Evolutionary conservation across 768 basidiomycete genomes (phyloP).

Genomic region (Daedalea quercina): DNA sequence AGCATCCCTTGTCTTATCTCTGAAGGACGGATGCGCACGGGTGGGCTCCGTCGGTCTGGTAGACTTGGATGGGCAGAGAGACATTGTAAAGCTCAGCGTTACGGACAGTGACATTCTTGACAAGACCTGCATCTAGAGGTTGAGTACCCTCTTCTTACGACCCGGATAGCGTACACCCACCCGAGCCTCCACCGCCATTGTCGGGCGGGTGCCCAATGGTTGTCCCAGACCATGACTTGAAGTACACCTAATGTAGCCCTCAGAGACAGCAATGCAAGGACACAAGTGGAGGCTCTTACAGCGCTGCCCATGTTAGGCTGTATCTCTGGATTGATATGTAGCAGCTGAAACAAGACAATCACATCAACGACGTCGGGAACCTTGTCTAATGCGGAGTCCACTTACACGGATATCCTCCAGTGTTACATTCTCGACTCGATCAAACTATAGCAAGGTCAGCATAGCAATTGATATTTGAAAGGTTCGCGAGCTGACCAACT

Average conservation of each 20-base stretch:
- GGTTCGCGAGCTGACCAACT: constrained; percentile 30
- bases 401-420: constrained; percentile 41
- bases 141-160: constrained; percentile 36
- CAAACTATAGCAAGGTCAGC: constrained; percentile 1
- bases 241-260: constrained; percentile 33
- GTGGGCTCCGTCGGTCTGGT: constrained; percentile 45
- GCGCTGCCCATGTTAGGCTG: constrained; percentile 54
- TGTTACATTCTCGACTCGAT: constrained; percentile 31
- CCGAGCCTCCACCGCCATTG: constrained; percentile 48
- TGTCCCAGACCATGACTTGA: constrained; percentile 49
- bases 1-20: constrained; percentile 34
- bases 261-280: background rate
- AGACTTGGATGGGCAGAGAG: constrained; percentile 37
- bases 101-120: constrained; percentile 31
- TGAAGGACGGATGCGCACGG: constrained; percentile 39
- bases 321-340: constrained; percentile 38
- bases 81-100: constrained; percentile 43
- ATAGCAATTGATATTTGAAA: background rate
- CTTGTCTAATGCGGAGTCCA: background rate
- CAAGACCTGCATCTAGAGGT: constrained; percentile 38
- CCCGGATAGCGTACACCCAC: constrained; percentile 17
- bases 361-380: background rate
- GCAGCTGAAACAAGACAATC: constrained; percentile 26
- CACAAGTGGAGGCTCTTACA: constrained; percentile 22
- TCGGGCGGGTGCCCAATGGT: constrained; percentile 47